These are phyloP conservation scores for Blastobotrys parvus DNA, from an alignment of 805 yeast genomes.

Conservation along the genomic window DNA sequence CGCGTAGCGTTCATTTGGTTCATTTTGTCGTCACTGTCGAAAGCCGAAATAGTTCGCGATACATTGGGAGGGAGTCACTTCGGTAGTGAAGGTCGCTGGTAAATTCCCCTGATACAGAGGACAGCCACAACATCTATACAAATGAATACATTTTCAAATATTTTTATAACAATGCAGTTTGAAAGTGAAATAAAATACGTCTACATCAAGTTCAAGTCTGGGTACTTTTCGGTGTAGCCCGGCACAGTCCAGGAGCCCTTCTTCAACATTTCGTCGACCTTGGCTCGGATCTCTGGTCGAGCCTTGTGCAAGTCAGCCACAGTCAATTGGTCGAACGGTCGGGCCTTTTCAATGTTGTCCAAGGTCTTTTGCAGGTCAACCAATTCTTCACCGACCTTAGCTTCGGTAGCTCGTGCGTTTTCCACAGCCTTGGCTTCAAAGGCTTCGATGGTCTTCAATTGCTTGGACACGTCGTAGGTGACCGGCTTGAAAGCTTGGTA, in stretches of 20 bases:
- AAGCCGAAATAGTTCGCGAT: no score
- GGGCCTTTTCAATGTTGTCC: slow-evolving; percentile 89
- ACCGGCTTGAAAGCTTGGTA: slow-evolving; percentile 72
- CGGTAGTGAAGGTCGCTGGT: no score
- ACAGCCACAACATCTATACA: no score
- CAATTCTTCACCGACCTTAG: slow-evolving; percentile 79
- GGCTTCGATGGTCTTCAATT: slow-evolving; percentile 82
- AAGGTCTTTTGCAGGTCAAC: slow-evolving; percentile 79
- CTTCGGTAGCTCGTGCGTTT: slow-evolving; percentile 90
- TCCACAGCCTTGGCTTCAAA: slow-evolving; percentile 93
- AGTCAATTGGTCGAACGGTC: slow-evolving; percentile 96
- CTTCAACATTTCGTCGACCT: slow-evolving; percentile 89
- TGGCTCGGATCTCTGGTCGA: slow-evolving; percentile 94
- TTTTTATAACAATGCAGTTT: no score
- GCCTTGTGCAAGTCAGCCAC: slow-evolving; percentile 92
- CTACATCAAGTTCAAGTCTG: slow-evolving; percentile 8
- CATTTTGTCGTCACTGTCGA: no score
- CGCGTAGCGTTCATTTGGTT: no score
- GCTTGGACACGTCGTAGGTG: slow-evolving; percentile 79
- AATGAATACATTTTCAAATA: no score
- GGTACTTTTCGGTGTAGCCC: slow-evolving; percentile 93
- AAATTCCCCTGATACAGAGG: no score
- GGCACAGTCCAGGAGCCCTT: slow-evolving; percentile 98
- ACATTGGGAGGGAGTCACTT: no score
- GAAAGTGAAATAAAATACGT: neutral